These are phyloP conservation scores for Aureobasidium sp. DNA, from an alignment of 2,329 filamentous ascomycete species.

Conservation along the genomic window DNA sequence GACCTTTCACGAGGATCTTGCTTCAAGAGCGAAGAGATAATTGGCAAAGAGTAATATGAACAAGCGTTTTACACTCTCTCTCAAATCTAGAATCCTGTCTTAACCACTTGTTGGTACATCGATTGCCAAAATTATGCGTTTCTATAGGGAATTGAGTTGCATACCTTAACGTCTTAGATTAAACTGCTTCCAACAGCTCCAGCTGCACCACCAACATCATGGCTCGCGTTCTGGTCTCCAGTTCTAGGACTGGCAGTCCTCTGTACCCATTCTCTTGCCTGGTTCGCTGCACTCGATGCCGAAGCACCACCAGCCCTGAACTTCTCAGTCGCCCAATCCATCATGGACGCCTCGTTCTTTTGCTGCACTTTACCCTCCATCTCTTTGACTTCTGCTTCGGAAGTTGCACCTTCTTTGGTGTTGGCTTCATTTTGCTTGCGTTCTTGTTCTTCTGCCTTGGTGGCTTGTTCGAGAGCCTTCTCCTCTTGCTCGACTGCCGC, in stretches of 20 bases:
- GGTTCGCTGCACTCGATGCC: conserved; percentile 19
- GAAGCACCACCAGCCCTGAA: conserved; percentile 27
- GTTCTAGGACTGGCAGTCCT: not conserved
- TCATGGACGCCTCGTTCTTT: conserved; percentile 38
- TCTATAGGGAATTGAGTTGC: no score
- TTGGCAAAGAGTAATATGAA: no score
- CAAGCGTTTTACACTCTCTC: no score
- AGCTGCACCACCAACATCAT: not conserved
- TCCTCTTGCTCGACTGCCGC: conserved; percentile 42
- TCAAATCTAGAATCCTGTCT: no score
- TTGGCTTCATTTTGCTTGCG: conserved; percentile 24
- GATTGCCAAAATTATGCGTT: no score
- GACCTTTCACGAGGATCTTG: no score
- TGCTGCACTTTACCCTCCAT: conserved; percentile 37
- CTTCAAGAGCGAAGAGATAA: no score
- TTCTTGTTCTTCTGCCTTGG: conserved; percentile 32
- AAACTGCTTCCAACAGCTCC: not conserved
- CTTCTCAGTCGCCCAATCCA: conserved; percentile 37
- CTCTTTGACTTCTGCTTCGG: conserved; percentile 27
- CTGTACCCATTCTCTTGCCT: conserved; percentile 10
- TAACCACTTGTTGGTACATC: no score
- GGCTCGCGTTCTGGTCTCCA: not conserved
- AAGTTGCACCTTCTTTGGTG: not conserved
- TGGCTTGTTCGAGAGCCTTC: conserved; percentile 32
- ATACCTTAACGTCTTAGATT: not conserved